Evolutionary conservation across 2,329 filamentous ascomycete genomes (phyloP).

Genomic region (Emericellopsis atlantica): DNA sequence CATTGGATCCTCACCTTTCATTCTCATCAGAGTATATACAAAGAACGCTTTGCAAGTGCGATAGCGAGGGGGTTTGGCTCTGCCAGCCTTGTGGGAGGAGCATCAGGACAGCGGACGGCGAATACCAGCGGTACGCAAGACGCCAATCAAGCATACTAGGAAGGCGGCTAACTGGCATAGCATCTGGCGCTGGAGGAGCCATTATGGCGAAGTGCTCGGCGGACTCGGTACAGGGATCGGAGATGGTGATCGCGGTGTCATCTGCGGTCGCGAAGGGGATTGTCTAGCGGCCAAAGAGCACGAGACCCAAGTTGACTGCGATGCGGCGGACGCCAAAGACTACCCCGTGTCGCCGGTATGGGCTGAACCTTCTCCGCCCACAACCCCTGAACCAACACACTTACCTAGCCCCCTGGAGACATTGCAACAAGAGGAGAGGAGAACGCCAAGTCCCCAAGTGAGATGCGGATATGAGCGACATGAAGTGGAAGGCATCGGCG

Average conservation of each 20-base stretch:
- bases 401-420: conserved; percentile 12
- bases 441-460: conserved; percentile 36
- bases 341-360: conserved; percentile 4
- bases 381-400: conserved; percentile 5
- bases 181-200: conserved; percentile 82
- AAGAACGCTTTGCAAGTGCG: conserved; percentile 39
- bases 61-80: conserved; percentile 57
- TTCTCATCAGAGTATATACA: conserved; percentile 42
- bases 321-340: conserved; percentile 59
- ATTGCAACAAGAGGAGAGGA: conserved; percentile 15
- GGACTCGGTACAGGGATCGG: conserved; percentile 79
- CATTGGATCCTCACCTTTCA: conserved; percentile 28
- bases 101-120: conserved; percentile 46
- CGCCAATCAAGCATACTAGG: not conserved
- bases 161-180: conserved; percentile 16
- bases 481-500: conserved; percentile 85
- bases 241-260: conserved; percentile 76
- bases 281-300: conserved; percentile 69
- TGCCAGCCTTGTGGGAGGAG: conserved; percentile 73
- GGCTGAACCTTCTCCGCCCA: conserved; percentile 1
- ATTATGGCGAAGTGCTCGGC: conserved; percentile 69
- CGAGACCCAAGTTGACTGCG: conserved; percentile 76
- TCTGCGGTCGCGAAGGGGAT: conserved; percentile 65
- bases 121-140: conserved; percentile 41
- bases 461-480: conserved; percentile 70